Base-by-base conservation (phyloP, 2,329 filamentous ascomycete species). In the Aspergillus quadricinctus region DNA sequence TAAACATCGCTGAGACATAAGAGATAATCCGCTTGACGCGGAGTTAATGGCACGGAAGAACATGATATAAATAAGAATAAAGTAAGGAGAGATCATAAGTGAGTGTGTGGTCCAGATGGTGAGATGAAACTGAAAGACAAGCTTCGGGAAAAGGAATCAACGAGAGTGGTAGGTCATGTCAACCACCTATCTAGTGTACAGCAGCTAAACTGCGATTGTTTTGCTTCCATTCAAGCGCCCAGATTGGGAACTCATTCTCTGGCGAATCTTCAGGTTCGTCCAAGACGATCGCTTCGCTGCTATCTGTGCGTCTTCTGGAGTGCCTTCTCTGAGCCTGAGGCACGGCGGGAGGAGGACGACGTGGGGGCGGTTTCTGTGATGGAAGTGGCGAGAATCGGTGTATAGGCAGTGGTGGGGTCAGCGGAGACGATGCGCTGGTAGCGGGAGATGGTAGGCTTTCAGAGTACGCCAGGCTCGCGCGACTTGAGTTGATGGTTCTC, bases 211-310 rank as follows among this genome's bases (percentile, higher is more conserved):
- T 70, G 31, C 61, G 61, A 41, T 59, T 59, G 27, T 83, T 75
- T 77, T 80, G 58, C 70, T 72, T 66, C 72, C 74, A 69, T 46
- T 73, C 65, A 55, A 72, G 60, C 48, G 72, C 65, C 75, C 75
- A 77, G 27, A 76, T 64, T 4, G 75, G 73, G 53, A 80, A 75
- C 4, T 78, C 78, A 10, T 81, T 64, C 78, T 84, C 83, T 46
- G 75, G 78, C 59, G 81, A 80, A 29, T 79, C 78, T 3, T 78
- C 75, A 1, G 74, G 72, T 23, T 75, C 68, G 51, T 74, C 75
- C 48, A 77, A 66, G 50, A 75, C 72, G 49, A 81, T 78, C 55
- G 77, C 77, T 63, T 78, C 76, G 55, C 74, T 76, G 60, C 75
- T 77, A 58, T 75, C 71, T 0, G 75, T 77, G 29, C 74, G 70